These are phyloP conservation scores for Wakefieldia striispora DNA, from an alignment of 768 basidiomycete genomes.

Conservation along the genomic window DNA sequence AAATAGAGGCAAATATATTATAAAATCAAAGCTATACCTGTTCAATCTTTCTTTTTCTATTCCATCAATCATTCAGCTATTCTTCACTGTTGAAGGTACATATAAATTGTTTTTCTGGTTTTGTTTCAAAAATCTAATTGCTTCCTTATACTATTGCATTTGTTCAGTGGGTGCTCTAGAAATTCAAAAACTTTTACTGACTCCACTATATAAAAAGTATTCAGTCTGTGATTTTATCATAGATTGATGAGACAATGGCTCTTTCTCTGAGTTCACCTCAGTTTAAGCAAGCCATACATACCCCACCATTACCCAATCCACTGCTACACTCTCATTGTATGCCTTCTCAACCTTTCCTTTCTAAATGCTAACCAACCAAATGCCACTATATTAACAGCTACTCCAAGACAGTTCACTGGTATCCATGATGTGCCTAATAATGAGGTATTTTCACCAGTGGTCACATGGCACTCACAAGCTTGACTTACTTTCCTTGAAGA, in stretches of 20 bases:
- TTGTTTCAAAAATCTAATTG: neutral
- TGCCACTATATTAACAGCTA: neutral
- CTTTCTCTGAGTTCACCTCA: conserved; percentile 18
- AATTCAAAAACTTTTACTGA: neutral
- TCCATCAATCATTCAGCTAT: neutral
- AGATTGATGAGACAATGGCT: conserved; percentile 10
- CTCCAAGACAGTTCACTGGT: conserved; percentile 14
- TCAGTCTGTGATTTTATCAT: neutral
- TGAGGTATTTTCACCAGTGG: conserved; percentile 11
- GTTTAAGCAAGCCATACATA: conserved; percentile 1
- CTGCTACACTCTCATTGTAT: conserved; percentile 13
- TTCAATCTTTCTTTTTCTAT: neutral
- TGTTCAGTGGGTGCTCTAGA: neutral
- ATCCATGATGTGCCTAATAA: conserved; percentile 1
- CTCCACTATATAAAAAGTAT: neutral
- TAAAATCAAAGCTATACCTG: neutral
- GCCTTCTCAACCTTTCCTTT: neutral
- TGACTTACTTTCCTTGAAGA: conserved; percentile 12
- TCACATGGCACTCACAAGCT: neutral
- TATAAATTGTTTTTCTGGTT: neutral
- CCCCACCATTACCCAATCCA: neutral
- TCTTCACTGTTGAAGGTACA: neutral
- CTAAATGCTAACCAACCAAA: neutral
- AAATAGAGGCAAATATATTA: conserved; percentile 4
- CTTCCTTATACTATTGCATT: neutral